Evolutionary conservation across 1,284 basidiomycete species (phyloP).

Genomic region (Sporisorium iseilematis-ciliati): DNA sequence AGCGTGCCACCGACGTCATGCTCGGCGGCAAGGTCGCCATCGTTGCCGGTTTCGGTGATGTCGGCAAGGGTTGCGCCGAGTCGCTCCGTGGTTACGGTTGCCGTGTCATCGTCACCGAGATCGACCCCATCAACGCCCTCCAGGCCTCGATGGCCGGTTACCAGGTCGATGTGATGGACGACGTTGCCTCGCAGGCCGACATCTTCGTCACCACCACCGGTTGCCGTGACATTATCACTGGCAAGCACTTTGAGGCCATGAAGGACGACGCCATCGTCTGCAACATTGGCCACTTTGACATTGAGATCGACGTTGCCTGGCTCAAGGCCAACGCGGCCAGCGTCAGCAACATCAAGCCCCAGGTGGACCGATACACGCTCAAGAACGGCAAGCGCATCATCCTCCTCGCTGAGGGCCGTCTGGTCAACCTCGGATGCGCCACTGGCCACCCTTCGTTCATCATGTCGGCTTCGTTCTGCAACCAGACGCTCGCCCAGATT

Average conservation of each 20-base stretch:
- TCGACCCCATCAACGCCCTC: constrained; percentile 99
- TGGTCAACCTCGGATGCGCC: constrained; percentile 94
- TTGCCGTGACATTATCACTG: constrained; percentile 97
- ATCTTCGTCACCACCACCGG: constrained; percentile 99
- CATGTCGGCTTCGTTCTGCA: constrained; percentile 99
- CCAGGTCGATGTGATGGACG: constrained; percentile 98
- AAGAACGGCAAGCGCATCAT: constrained; percentile 79
- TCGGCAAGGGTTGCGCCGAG: constrained; percentile 99
- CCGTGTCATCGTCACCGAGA: constrained; percentile 95
- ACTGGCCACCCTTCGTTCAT: constrained; percentile 78
- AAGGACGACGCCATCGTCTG: constrained; percentile 98
- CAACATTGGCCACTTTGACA: constrained; percentile 99
- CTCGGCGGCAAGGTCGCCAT: constrained; percentile 99
- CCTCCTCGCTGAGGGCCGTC: constrained; percentile 96
- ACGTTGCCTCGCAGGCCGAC: constrained; percentile 87
- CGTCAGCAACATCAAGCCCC: constrained; percentile 94
- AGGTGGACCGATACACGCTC: constrained; percentile 98
- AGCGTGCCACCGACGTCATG: constrained; percentile 99
- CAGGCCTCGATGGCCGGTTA: constrained; percentile 99
- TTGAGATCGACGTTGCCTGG: constrained; percentile 99
- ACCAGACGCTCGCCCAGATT: constrained; percentile 98
- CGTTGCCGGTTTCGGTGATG: constrained; percentile 98
- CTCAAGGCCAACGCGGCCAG: constrained; percentile 91
- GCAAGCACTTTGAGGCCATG: constrained; percentile 92
- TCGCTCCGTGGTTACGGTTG: constrained; percentile 96